Evolutionary conservation across 495 filamentous ascomycete species (phyloP).

Genomic region (Echria macrotheca): DNA sequence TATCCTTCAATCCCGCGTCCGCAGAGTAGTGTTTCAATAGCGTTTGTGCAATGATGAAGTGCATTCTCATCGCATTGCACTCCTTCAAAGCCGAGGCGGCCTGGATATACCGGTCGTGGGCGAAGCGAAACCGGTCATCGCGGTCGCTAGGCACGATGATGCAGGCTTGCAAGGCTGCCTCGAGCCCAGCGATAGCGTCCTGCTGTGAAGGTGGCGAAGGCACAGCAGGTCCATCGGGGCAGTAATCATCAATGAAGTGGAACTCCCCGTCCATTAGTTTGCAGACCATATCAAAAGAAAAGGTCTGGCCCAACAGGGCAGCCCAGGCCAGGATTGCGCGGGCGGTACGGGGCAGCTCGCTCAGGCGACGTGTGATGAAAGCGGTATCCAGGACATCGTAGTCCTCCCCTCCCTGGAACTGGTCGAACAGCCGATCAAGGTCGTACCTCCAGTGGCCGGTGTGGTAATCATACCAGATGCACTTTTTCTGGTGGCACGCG

Average conservation of each 20-base stretch:
- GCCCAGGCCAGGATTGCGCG: constrained; percentile 83
- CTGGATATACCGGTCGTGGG: constrained; percentile 76
- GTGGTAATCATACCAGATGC: constrained; percentile 84
- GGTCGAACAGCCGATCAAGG: constrained; percentile 72
- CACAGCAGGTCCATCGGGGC: constrained; percentile 13
- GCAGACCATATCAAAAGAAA: constrained; percentile 77
- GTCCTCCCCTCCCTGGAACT: constrained; percentile 70
- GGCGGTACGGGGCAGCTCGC: constrained; percentile 65
- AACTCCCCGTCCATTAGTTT: constrained; percentile 66
- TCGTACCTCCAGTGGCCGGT: constrained; percentile 76
- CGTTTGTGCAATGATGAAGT: constrained; percentile 75
- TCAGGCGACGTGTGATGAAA: constrained; percentile 70
- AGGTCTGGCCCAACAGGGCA: constrained; percentile 68
- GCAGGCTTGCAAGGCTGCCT: constrained; percentile 69
- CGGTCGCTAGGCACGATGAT: constrained; percentile 68
- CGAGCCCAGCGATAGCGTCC: constrained; percentile 63
- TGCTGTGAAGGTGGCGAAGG: constrained; percentile 6
- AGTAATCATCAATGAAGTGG: constrained; percentile 43
- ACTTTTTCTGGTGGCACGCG: constrained; percentile 75
- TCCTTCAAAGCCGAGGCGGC: constrained; percentile 66
- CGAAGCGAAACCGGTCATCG: constrained; percentile 71
- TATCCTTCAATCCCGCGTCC: constrained; percentile 56
- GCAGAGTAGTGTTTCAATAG: constrained; percentile 63
- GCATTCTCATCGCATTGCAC: constrained; percentile 70
- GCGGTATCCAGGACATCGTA: constrained; percentile 73